Conservation (phyloP, 2,329 filamentous ascomycete genomes). For the Aaosphaeria arxii region DNA sequence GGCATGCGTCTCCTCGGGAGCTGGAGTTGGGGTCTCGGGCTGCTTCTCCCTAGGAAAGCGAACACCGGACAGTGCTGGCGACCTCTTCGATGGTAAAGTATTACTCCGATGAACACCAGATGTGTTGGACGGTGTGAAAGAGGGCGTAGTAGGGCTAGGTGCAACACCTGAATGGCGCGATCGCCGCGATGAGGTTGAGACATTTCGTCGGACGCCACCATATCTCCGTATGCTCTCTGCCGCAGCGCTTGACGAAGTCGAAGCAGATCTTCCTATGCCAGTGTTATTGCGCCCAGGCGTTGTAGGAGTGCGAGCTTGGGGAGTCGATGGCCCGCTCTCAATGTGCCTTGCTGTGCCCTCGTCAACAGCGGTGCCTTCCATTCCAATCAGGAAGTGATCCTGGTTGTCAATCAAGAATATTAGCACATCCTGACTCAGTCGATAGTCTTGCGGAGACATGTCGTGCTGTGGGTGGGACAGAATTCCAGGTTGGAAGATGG, state of each 20-base stretch:
- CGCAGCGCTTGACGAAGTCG: conserved; percentile 65
- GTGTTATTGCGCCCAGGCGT: conserved; percentile 50
- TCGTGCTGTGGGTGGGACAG: conserved; percentile 91
- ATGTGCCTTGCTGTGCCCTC: conserved; percentile 68
- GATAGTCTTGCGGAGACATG: conserved; percentile 93
- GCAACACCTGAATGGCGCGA: conserved; percentile 72
- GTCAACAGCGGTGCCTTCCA: conserved; percentile 98
- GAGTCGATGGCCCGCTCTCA: conserved; percentile 64
- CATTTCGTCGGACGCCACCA: conserved; percentile 77
- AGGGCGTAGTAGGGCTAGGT: conserved; percentile 57
- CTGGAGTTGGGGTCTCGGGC: conserved; percentile 53
- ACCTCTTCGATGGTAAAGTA: conserved; percentile 88
- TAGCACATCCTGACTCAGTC: conserved; percentile 91
- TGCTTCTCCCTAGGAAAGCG: conserved; percentile 42
- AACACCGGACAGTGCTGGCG: conserved; percentile 59
- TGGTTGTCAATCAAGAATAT: conserved; percentile 99
- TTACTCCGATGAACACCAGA: conserved; percentile 75
- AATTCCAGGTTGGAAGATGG: conserved; percentile 96
- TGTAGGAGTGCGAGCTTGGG: conserved; percentile 48
- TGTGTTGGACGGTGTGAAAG: conserved; percentile 37
- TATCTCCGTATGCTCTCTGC: conserved; percentile 83
- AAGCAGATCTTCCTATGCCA: conserved; percentile 70
- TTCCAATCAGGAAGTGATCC: conserved; percentile 96
- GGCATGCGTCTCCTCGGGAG: conserved; percentile 22
- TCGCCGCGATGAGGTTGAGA: conserved; percentile 86